Evolutionary conservation across 169 alveolate genomes (phyloP).

Genomic region (Plasmodium sp.): DNA sequence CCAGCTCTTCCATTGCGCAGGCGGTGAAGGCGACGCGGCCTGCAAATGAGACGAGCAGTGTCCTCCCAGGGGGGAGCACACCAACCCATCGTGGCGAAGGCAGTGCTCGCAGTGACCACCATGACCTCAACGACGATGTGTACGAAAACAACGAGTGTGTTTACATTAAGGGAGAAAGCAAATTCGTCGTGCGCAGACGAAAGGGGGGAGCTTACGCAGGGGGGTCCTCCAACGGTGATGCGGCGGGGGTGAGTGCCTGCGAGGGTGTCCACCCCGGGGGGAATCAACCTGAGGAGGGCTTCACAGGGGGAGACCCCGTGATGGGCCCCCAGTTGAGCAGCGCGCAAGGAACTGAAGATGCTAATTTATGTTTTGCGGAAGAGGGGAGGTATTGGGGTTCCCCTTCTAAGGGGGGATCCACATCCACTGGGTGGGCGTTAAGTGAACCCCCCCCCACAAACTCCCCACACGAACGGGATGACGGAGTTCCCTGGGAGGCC

Average conservation of each 20-base stretch:
- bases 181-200: slow-evolving; percentile 7
- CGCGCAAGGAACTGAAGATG: neutral
- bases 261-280: neutral
- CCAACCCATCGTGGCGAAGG: neutral
- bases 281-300: neutral
- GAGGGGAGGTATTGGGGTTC: neutral
- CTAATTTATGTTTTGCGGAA: neutral
- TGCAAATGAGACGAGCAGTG: neutral
- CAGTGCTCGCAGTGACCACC: neutral
- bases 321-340: neutral
- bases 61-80: neutral
- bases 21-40: neutral
- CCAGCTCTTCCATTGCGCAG: neutral
- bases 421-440: neutral
- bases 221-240: neutral
- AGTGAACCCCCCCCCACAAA: neutral
- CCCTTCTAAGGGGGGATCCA: neutral
- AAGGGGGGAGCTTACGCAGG: neutral
- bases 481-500: neutral
- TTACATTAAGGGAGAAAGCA: slow-evolving; percentile 12
- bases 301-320: neutral
- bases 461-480: neutral
- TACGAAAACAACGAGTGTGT: slow-evolving; percentile 62
- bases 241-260: neutral
- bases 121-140: slow-evolving; percentile 17